Evolutionary conservation across 73 alveolate genomes (phyloP).

Genomic region (Tetrahymena borealis): DNA sequence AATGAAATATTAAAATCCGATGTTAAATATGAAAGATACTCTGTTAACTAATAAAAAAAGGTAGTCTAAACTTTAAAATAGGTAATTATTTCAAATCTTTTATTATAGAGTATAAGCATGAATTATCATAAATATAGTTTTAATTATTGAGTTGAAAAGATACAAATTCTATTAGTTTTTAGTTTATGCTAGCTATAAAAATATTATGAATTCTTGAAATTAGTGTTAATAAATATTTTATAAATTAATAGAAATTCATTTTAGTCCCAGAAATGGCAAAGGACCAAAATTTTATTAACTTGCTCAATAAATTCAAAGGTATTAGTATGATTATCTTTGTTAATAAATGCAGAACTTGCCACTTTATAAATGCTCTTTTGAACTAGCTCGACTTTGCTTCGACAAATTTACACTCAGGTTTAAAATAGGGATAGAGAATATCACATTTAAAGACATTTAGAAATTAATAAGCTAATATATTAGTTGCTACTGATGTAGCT

Average conservation of each 20-base stretch:
- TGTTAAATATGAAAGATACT: not conserved
- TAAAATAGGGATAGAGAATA: constrained; percentile 70
- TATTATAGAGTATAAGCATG: not conserved
- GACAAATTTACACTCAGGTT: constrained; percentile 38
- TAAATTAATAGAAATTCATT: constrained; percentile 49
- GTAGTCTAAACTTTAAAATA: constrained; percentile 21
- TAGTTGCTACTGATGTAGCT: constrained; percentile 98
- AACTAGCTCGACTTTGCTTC: constrained; percentile 42
- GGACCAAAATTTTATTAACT: constrained; percentile 74
- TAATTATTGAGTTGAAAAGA: too few species aligned
- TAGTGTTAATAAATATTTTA: too few species aligned
- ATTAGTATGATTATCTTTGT: constrained; percentile 74
- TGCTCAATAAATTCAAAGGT: constrained; percentile 64
- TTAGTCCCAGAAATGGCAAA: constrained; percentile 87
- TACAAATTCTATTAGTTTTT: too few species aligned
- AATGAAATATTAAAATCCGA: not conserved
- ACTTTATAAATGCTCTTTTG: constrained; percentile 46
- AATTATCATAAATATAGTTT: too few species aligned
- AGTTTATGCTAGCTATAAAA: too few species aligned
- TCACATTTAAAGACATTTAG: constrained; percentile 80
- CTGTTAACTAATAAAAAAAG: constrained; percentile 22
- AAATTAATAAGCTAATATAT: constrained; percentile 66
- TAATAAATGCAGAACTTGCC: constrained; percentile 68
- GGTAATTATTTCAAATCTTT: not conserved
- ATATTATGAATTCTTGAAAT: too few species aligned